A percentile compares a stretch with the other conserved stretches of the same genome.
Evolutionary conservation across 805 yeast genomes (phyloP).

Genomic region (Ogataea degrootiae): DNA sequence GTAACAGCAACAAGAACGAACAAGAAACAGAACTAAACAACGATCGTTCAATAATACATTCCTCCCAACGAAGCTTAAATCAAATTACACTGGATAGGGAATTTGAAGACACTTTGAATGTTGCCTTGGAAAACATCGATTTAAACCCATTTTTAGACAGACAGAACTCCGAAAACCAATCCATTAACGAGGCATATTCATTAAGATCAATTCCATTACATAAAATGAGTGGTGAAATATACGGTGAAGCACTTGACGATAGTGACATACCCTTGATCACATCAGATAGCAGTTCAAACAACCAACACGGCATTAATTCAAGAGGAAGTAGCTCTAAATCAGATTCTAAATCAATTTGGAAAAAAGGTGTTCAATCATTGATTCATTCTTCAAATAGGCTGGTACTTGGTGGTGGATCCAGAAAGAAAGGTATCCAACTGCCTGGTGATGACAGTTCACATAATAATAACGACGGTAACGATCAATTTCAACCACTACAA

Average conservation of each 20-base stretch:
- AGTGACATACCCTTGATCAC: constrained; percentile 24
- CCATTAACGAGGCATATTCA: constrained; percentile 26
- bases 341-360: constrained; percentile 26
- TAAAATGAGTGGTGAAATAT: constrained; percentile 23
- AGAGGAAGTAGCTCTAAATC: constrained; percentile 15
- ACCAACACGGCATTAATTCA: constrained; percentile 1
- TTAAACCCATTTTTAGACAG: constrained; percentile 25
- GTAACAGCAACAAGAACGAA: neutral
- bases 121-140: constrained; percentile 54
- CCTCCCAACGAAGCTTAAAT: constrained; percentile 25
- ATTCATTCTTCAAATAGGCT: constrained; percentile 23
- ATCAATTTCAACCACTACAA: constrained; percentile 4
- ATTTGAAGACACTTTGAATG: constrained; percentile 61
- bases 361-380: constrained; percentile 26
- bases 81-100: constrained; percentile 51
- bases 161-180: constrained; percentile 27
- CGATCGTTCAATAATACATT: constrained; percentile 2
- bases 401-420: constrained; percentile 17
- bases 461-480: neutral
- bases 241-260: constrained; percentile 18
- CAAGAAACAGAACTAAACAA: neutral
- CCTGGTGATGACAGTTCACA: constrained; percentile 19
- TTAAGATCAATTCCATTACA: constrained; percentile 29
- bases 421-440: constrained; percentile 24
- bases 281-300: constrained; percentile 5